Conservation (phyloP, 2,329 filamentous ascomycete genomes). For the Exserohilum rostratum region DNA sequence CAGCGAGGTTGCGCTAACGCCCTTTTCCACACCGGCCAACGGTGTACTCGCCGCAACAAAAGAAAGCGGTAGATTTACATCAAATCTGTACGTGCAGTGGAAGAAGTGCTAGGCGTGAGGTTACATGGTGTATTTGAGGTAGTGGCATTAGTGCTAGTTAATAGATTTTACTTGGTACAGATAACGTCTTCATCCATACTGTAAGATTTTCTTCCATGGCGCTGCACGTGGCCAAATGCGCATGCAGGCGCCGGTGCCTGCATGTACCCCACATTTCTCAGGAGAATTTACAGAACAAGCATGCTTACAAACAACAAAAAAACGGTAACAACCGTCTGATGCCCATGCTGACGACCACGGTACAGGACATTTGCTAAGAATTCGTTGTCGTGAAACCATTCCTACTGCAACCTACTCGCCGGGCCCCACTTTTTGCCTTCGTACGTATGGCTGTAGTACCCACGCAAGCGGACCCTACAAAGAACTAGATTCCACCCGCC, state of each 20-base stretch:
- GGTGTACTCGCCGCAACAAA: slow-evolving; percentile 35
- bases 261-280: neutral
- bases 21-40: slow-evolving; percentile 22
- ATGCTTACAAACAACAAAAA: too few relatives aligned
- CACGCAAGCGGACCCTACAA: neutral
- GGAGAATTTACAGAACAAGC: neutral
- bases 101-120: slow-evolving; percentile 35
- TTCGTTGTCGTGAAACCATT: neutral
- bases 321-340: too few relatives aligned
- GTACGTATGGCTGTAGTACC: neutral
- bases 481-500: neutral
- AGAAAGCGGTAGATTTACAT: slow-evolving; percentile 35
- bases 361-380: too few relatives aligned
- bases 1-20: slow-evolving; percentile 38
- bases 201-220: neutral
- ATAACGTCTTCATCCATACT: too few relatives aligned
- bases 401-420: slow-evolving; percentile 3
- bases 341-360: too few relatives aligned
- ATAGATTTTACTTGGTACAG: too few relatives aligned
- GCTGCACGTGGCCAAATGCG: neutral
- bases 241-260: neutral
- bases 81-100: slow-evolving; percentile 42
- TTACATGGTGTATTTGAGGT: neutral
- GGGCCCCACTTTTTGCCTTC: neutral
- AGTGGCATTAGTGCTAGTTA: neutral